A percentile compares a stretch with the other conserved stretches of the same genome.
Evolutionary conservation across 345 rosid genomes (phyloP).

Genomic region (Fremontodendron californicum): DNA sequence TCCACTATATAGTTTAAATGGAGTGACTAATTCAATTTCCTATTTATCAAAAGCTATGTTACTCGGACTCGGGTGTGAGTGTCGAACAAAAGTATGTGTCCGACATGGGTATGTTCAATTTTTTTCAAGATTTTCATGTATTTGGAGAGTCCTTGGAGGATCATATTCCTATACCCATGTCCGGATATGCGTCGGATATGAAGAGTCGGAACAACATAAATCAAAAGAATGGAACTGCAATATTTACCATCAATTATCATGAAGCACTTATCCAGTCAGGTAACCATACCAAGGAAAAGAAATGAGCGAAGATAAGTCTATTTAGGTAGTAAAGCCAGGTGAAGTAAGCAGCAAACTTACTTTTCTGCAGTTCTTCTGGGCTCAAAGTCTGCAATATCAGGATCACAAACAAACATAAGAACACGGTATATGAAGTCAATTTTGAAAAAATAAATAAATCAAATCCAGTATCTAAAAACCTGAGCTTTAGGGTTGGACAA

Average conservation of each 20-base stretch:
- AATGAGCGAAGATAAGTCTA: background rate
- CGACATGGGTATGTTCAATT: too few relatives aligned
- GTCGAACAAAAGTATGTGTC: too few relatives aligned
- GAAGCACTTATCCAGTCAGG: background rate
- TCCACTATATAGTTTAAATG: background rate
- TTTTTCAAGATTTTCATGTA: too few relatives aligned
- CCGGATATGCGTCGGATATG: too few relatives aligned
- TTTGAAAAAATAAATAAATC: background rate
- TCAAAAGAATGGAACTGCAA: background rate
- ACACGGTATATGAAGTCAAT: background rate
- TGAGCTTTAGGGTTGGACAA: conserved; percentile 74
- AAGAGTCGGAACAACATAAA: too few relatives aligned
- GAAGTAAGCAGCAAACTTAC: conserved; percentile 33
- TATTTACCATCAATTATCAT: background rate
- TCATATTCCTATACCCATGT: too few relatives aligned
- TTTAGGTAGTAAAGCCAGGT: background rate
- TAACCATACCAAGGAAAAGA: background rate
- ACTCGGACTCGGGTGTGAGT: too few relatives aligned
- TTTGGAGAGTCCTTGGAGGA: too few relatives aligned
- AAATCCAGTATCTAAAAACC: conserved; percentile 29
- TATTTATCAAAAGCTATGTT: too few relatives aligned
- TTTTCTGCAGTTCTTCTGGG: conserved; percentile 80
- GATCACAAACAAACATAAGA: conserved; percentile 20
- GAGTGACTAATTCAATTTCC: background rate
- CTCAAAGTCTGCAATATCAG: conserved; percentile 59